Evolutionary conservation across 2,329 filamentous ascomycete species (phyloP).

Genomic region (Xenoacremonium recifei): DNA sequence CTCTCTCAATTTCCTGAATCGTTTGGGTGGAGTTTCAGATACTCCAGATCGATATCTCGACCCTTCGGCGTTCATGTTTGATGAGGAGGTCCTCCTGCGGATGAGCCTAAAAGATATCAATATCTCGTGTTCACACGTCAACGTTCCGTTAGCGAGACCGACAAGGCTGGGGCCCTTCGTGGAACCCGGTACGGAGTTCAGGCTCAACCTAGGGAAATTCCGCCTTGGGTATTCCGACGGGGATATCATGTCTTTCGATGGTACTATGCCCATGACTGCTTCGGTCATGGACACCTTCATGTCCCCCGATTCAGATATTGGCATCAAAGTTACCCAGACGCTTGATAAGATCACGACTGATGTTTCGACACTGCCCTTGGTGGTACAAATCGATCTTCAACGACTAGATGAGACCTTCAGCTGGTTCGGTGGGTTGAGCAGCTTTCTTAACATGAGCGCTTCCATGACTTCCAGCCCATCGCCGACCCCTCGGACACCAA

Average conservation of each 20-base stretch:
- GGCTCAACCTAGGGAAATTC: constrained; percentile 54
- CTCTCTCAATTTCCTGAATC: constrained; percentile 55
- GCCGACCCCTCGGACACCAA: constrained; percentile 35
- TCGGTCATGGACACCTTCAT: constrained; percentile 60
- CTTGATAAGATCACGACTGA: constrained; percentile 52
- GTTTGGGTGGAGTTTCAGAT: constrained; percentile 51
- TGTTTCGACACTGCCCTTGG: constrained; percentile 73
- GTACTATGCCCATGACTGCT: constrained; percentile 53
- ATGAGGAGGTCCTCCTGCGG: constrained; percentile 52
- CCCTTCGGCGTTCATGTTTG: constrained; percentile 38
- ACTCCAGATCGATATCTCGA: constrained; percentile 46
- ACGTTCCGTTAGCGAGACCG: constrained; percentile 10
- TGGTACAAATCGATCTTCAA: constrained; percentile 73
- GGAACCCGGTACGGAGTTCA: constrained; percentile 30
- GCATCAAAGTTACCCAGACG: constrained; percentile 49
- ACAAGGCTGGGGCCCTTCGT: constrained; percentile 18
- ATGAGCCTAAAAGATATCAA: constrained; percentile 45
- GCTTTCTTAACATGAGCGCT: constrained; percentile 82
- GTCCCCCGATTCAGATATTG: constrained; percentile 56
- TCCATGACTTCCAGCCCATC: constrained; percentile 77
- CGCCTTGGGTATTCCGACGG: constrained; percentile 61
- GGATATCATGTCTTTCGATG: constrained; percentile 63
- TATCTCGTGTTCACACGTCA: constrained; percentile 23
- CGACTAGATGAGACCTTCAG: constrained; percentile 82
- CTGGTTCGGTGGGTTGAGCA: constrained; percentile 89